phyloP scores from a whole-genome alignment of 2,329 filamentous ascomycete genomes.

The Phymatotrichopsis omnivora region DNA sequence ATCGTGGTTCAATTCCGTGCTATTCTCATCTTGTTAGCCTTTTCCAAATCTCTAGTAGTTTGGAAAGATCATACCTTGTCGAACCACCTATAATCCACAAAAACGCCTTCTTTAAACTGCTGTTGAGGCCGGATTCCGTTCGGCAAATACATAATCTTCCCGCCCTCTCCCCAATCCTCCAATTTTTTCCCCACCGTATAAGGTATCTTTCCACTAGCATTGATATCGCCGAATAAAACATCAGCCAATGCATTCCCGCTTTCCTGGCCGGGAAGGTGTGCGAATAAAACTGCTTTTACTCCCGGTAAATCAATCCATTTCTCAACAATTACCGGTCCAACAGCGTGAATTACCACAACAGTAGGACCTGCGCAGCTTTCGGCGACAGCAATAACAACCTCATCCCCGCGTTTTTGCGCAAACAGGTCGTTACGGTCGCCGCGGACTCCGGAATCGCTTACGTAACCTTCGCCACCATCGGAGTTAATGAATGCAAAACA shows the following conservation, averaged over 20 bases:
- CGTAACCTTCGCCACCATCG: slow-evolving; percentile 72
- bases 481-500: slow-evolving; percentile 82
- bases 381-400: slow-evolving; percentile 62
- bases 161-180: slow-evolving; percentile 65
- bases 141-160: slow-evolving; percentile 57
- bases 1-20: slow-evolving; percentile 62
- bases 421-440: slow-evolving; percentile 71
- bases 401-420: slow-evolving; percentile 67
- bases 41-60: too few species aligned
- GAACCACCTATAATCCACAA: slow-evolving; percentile 84
- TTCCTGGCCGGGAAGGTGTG: slow-evolving; percentile 80
- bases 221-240: slow-evolving; percentile 66
- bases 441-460: slow-evolving; percentile 50
- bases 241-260: slow-evolving; percentile 73
- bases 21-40: too few species aligned
- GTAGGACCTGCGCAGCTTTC: slow-evolving; percentile 56
- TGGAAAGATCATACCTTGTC: too few species aligned
- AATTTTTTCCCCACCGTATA: slow-evolving; percentile 72
- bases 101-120: slow-evolving; percentile 77
- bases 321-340: slow-evolving; percentile 73
- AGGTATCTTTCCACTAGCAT: slow-evolving; percentile 71
- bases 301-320: slow-evolving; percentile 66
- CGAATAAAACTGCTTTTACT: slow-evolving; percentile 69
- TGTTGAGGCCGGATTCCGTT: slow-evolving; percentile 67
- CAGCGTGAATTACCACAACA: slow-evolving; percentile 76